Percentiles rank a stretch among this genome's conserved stretches.
Evolutionary conservation across 75 land plant genomes (phyloP).

Genomic region (Picea sitchensis): DNA sequence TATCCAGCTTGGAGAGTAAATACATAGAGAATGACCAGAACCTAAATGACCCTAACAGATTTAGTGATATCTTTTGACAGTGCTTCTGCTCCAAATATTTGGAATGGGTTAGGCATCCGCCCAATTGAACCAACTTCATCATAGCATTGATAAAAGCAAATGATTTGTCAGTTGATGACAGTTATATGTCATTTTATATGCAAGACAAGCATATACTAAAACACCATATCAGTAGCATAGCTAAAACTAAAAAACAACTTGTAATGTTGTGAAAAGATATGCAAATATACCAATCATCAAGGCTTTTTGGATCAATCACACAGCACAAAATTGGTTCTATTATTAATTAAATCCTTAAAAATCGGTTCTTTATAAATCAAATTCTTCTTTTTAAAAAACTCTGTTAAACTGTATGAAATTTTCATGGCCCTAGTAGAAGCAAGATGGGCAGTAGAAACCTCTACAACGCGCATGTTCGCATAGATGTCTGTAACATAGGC

Average conservation of each 20-base stretch:
- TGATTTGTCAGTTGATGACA: background rate
- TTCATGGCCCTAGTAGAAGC: background rate
- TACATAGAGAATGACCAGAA: background rate
- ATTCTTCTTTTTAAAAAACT: no score
- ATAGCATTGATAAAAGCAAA: background rate
- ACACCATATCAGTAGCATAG: no score
- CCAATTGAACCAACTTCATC: background rate
- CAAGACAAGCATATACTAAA: no score
- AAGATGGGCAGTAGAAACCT: conserved; percentile 42
- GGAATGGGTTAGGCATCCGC: background rate
- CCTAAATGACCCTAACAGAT: background rate
- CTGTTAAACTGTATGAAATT: background rate
- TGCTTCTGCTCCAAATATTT: background rate
- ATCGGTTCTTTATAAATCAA: no score
- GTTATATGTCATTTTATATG: no score
- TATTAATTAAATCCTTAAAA: no score
- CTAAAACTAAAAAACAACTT: no score
- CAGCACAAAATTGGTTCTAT: no score
- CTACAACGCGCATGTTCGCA: conserved; percentile 42
- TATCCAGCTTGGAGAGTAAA: background rate
- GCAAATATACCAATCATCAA: no score
- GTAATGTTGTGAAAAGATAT: no score
- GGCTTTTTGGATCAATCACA: no score
- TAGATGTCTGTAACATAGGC: conserved; percentile 79
- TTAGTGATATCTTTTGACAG: no score